Percentiles rank a stretch among this genome's conserved stretches.
Evolutionary conservation across 441 rosid species (phyloP).

Genomic region (Adansonia grandidieri): DNA sequence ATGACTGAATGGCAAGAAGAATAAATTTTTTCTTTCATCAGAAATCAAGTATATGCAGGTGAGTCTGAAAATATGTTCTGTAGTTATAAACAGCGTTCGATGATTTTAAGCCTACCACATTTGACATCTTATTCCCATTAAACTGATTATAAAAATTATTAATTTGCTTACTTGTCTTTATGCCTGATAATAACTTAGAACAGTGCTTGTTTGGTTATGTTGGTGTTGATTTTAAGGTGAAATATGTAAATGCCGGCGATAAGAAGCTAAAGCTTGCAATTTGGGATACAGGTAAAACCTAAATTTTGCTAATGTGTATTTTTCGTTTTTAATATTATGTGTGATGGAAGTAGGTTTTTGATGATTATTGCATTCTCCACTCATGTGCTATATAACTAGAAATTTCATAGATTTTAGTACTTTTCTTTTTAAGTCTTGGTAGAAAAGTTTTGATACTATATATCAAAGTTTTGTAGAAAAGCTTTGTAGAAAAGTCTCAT

Average conservation of each 20-base stretch:
- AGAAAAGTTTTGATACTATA: neutral
- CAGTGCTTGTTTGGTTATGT: neutral
- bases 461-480: too few relatives aligned
- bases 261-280: conserved; percentile 78
- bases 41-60: too few relatives aligned
- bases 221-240: conserved; percentile 76
- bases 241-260: conserved; percentile 56
- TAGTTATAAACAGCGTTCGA: too few relatives aligned
- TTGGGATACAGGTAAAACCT: conserved; percentile 75
- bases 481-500: neutral
- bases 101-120: too few relatives aligned
- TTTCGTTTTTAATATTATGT: neutral
- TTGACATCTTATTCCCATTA: too few relatives aligned
- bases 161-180: neutral
- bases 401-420: neutral
- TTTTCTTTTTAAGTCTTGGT: neutral
- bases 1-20: too few relatives aligned
- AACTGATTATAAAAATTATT: neutral
- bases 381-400: neutral
- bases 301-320: neutral
- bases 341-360: neutral
- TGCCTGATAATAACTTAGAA: neutral
- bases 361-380: neutral
- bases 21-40: too few relatives aligned
- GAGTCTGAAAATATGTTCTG: too few relatives aligned